Conservation (phyloP, 768 basidiomycete species). For the Phlebiopsis flavidoalba region DNA sequence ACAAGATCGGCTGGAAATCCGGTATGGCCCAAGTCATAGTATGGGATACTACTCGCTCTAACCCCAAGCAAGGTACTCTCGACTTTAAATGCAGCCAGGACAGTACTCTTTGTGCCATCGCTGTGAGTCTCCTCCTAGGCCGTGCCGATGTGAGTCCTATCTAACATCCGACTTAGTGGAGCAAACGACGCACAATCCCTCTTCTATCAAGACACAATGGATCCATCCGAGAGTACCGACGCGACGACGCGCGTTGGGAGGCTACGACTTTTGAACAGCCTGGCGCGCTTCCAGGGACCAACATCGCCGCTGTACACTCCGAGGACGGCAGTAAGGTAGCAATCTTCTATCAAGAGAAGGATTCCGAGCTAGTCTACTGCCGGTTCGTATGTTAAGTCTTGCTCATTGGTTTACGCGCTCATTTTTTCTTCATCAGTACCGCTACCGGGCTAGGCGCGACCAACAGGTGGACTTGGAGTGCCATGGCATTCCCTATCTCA, state of each 20-base stretch:
- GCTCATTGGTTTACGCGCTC: neutral
- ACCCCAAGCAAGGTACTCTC: no score
- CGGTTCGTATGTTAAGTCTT: neutral
- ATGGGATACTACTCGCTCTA: no score
- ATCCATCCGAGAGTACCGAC: neutral
- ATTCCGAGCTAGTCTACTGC: neutral
- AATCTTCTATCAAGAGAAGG: neutral
- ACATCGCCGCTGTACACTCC: neutral
- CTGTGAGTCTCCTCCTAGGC: neutral
- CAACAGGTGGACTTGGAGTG: neutral
- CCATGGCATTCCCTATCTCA: neutral
- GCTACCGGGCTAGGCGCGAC: neutral
- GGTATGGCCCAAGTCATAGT: neutral
- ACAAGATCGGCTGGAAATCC: neutral
- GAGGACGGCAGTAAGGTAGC: neutral
- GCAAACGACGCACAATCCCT: neutral
- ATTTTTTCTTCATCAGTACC: no score
- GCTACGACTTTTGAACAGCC: neutral
- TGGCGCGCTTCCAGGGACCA: neutral
- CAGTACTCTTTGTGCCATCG: constrained; percentile 1
- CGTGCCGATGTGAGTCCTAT: neutral
- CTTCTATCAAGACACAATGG: constrained; percentile 3
- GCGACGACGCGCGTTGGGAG: neutral
- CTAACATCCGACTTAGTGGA: neutral
- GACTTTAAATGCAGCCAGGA: constrained; percentile 4